A percentile compares a stretch with the other conserved stretches of the same genome.
These are phyloP conservation scores for Brettanomyces anomalus DNA, from an alignment of 805 yeast species.

Conservation along the genomic window DNA sequence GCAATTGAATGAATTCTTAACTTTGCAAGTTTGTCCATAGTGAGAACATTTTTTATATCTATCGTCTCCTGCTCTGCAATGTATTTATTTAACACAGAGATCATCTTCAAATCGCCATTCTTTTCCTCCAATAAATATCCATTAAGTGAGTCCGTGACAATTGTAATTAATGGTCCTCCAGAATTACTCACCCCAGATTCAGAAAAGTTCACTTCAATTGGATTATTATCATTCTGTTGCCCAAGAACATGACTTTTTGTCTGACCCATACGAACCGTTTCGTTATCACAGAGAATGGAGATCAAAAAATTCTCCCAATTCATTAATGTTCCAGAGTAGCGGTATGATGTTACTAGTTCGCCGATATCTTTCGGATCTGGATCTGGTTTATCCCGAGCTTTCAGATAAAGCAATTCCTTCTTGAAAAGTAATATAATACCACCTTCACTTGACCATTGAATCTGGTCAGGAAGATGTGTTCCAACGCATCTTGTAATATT, in stretches of 20 bases:
- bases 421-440: slow-evolving; percentile 5
- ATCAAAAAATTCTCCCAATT: slow-evolving; percentile 7
- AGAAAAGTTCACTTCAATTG: slow-evolving; percentile 7
- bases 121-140: slow-evolving; percentile 7
- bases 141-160: slow-evolving; percentile 10
- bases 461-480: not conserved
- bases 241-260: slow-evolving; percentile 2
- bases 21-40: slow-evolving; percentile 2
- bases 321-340: slow-evolving; percentile 6
- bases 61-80: slow-evolving; percentile 4
- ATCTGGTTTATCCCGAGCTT: slow-evolving; percentile 2
- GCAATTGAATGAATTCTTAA: slow-evolving; percentile 9
- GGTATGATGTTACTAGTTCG: slow-evolving; percentile 5
- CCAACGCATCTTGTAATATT: not conserved
- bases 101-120: slow-evolving; percentile 5
- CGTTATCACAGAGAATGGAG: slow-evolving; percentile 6
- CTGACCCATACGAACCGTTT: slow-evolving; percentile 7
- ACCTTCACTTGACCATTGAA: slow-evolving; percentile 11
- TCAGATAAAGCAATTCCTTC: slow-evolving; percentile 7
- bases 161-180: slow-evolving; percentile 4
- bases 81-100: slow-evolving; percentile 5
- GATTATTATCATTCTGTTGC: slow-evolving; percentile 3
- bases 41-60: slow-evolving; percentile 2
- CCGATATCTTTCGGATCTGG: slow-evolving; percentile 2
- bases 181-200: slow-evolving; percentile 9